Evolutionary conservation across 805 yeast genomes (phyloP).

Genomic region (Candida palmyrensis): DNA sequence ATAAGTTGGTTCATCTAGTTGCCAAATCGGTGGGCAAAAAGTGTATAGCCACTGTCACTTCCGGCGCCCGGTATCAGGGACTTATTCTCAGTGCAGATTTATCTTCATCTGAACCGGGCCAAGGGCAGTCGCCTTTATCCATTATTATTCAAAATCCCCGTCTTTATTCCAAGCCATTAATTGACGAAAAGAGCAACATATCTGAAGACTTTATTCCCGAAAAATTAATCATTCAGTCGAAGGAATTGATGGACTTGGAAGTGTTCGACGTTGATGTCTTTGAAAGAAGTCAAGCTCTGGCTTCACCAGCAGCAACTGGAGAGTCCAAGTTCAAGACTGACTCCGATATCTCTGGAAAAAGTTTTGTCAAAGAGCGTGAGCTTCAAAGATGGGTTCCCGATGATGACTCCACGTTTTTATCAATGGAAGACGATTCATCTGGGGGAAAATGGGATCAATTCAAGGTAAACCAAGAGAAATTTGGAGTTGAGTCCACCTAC

Average conservation of each 20-base stretch:
- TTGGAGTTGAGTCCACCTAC: constrained; percentile 79
- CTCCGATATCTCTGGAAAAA: constrained; percentile 63
- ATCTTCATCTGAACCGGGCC: constrained; percentile 12
- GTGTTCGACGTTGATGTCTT: constrained; percentile 34
- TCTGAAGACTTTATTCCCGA: constrained; percentile 33
- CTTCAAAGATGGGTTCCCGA: constrained; percentile 86
- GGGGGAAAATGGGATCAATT: constrained; percentile 82
- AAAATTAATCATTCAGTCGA: constrained; percentile 41
- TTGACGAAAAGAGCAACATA: constrained; percentile 20
- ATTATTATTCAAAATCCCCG: constrained; percentile 52
- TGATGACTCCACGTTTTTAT: constrained; percentile 13
- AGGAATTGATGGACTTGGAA: constrained; percentile 49
- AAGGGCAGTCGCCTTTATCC: constrained; percentile 42
- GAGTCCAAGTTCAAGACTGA: constrained; percentile 65
- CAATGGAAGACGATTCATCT: constrained; percentile 33
- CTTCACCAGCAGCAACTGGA: neutral
- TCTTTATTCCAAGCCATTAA: constrained; percentile 20
- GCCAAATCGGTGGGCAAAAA: constrained; percentile 53
- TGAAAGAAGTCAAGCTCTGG: constrained; percentile 9
- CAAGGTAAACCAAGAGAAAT: constrained; percentile 81
- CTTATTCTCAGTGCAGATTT: constrained; percentile 46
- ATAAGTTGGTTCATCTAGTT: constrained; percentile 50
- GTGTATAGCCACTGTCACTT: constrained; percentile 53
- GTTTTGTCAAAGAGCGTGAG: constrained; percentile 56
- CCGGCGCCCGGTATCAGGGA: constrained; percentile 61